Conservation (phyloP, 2,329 filamentous ascomycete genomes). For the Ophiobolus disseminans region DNA sequence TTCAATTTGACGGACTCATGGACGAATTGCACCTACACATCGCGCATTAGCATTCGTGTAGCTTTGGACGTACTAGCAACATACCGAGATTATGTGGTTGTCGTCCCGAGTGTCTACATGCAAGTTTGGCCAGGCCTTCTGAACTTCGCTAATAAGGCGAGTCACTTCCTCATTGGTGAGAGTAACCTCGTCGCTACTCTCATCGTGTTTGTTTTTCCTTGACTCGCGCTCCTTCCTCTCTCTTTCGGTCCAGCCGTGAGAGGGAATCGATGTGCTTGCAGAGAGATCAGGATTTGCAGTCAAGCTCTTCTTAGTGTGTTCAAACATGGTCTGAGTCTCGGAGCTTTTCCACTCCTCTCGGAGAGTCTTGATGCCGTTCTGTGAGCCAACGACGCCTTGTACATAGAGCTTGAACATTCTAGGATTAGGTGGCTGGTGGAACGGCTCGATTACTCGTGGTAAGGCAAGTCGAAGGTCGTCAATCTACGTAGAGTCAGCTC, state of each 20-base stretch:
- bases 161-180: conserved; percentile 32
- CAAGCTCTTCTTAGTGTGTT: conserved; percentile 46
- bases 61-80: neutral
- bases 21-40: conserved; percentile 36
- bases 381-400: conserved; percentile 45
- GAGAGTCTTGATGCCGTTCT: conserved; percentile 48
- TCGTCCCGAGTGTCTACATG: conserved; percentile 36
- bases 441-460: conserved; percentile 51
- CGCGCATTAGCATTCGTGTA: conserved; percentile 4
- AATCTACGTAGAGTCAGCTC: conserved; percentile 41
- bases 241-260: conserved; percentile 50
- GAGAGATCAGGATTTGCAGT: conserved; percentile 47
- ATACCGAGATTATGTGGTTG: conserved; percentile 35
- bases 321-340: conserved; percentile 45
- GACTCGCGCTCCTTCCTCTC: conserved; percentile 29
- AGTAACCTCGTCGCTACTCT: conserved; percentile 15
- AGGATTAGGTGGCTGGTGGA: conserved; percentile 38
- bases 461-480: conserved; percentile 53
- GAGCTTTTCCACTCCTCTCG: conserved; percentile 47
- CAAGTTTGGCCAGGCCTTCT: conserved; percentile 33
- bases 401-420: conserved; percentile 50
- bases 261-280: conserved; percentile 39
- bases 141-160: conserved; percentile 33
- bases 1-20: conserved; percentile 29
- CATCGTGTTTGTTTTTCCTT: conserved; percentile 12